These are phyloP conservation scores for Clitopilus passeckerianus DNA, from an alignment of 768 basidiomycete genomes.

Conservation along the genomic window DNA sequence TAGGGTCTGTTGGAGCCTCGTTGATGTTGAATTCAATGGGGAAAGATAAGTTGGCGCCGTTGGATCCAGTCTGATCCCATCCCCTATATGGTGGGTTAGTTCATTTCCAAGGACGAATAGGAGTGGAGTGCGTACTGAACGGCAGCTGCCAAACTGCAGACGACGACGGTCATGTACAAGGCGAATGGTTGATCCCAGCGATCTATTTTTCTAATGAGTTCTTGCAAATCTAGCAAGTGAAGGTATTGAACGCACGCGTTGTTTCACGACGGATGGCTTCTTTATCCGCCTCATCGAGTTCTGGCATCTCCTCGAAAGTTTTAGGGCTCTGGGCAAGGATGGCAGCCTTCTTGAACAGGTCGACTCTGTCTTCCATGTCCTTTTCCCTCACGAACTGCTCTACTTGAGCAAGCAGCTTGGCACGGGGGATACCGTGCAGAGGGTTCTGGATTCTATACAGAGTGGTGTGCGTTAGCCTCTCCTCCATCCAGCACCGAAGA, in stretches of 20 bases:
- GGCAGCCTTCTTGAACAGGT: constrained; percentile 65
- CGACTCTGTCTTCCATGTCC: constrained; percentile 38
- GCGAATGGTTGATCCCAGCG: constrained; percentile 42
- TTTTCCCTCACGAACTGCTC: constrained; percentile 52
- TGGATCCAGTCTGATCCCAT: constrained; percentile 63
- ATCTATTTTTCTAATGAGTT: constrained; percentile 18
- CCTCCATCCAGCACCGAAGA: neutral
- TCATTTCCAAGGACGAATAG: neutral
- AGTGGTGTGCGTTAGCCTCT: neutral
- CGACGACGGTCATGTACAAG: constrained; percentile 37
- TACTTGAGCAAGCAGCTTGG: constrained; percentile 54
- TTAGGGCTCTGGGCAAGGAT: constrained; percentile 65
- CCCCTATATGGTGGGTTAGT: constrained; percentile 25
- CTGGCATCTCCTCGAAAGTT: constrained; percentile 35
- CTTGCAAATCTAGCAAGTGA: neutral
- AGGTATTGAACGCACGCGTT: constrained; percentile 27
- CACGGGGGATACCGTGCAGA: constrained; percentile 50
- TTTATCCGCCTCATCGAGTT: constrained; percentile 32
- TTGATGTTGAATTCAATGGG: constrained; percentile 44
- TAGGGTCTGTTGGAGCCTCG: constrained; percentile 20
- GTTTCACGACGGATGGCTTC: constrained; percentile 38
- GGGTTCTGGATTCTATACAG: constrained; percentile 37
- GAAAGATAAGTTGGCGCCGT: constrained; percentile 61
- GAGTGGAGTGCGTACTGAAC: constrained; percentile 51
- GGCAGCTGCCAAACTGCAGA: constrained; percentile 71